Base-by-base conservation (phyloP, 768 basidiomycete species). In the Rickenella mellea region DNA sequence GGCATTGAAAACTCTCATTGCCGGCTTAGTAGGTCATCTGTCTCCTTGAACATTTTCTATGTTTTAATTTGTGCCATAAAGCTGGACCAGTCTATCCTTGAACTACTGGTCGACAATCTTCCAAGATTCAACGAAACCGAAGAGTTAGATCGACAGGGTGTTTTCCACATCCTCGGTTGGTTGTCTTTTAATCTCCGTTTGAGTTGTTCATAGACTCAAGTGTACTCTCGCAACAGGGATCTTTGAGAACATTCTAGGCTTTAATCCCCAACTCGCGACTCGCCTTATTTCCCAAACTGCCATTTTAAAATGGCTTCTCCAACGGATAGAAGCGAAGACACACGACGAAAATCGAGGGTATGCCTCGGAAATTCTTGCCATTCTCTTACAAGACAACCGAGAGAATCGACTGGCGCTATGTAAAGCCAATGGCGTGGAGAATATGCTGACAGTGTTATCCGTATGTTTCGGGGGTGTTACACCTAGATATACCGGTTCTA, bases 291-390 rank as follows among this genome's bases (percentile, higher is more conserved):
- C 73, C 0, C 80, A 83, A 47, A 96, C 93, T 1, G 74, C 69
- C 21, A 66, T 96, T 24, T 54, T 97, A 43, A 55, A 69, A 8
- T 98, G 88, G 88, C 61, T 97, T 12, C 64, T 97, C 41, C 69
- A 75, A 27, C 78, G 93, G 15, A 72, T 94, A 30, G 75, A 77
- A 54, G 63, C 69, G 8, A 83, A 83, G 54, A 68, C 59, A 5
- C 84, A 89, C 47, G 87, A 93, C 43, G 90, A 92, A 56, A 99
- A 97, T 56, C 78, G 90, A 36, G 76, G 84, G 45, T 99, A 99
- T 53, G 82, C 93, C 6, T 90, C 89, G 33, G 94, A 99, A 60
- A 61, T 98, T 12, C 68, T 98, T n/a, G 83, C 91, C 14, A 92
- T 99, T 44, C 61, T 97, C 1, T 66, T 96, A 24, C 91, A 94